These are phyloP conservation scores for Dissophora globulifera DNA, from an alignment of 192 early-diverging fungal species.

Conservation along the genomic window DNA sequence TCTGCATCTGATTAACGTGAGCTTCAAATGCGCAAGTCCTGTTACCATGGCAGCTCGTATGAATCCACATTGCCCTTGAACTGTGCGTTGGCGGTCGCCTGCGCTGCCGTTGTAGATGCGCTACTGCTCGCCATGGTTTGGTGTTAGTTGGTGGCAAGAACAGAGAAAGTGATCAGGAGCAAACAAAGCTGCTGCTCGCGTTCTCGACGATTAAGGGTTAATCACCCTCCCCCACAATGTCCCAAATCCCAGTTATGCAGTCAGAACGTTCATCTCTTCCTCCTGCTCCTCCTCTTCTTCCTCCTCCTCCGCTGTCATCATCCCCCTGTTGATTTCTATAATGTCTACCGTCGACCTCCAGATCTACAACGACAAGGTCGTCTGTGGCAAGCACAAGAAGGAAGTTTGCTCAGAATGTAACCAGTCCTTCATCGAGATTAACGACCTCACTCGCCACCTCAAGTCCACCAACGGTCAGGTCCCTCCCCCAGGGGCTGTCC, in stretches of 20 bases:
- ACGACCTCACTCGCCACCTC: constrained; percentile 72
- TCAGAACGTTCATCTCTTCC: neutral
- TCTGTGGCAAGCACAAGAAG: constrained; percentile 69
- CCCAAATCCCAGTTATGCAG: neutral
- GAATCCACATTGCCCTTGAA: constrained; percentile 63
- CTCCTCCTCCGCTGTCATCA: neutral
- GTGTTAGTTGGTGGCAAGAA: neutral
- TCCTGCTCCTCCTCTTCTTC: constrained; percentile 5
- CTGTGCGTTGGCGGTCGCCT: constrained; percentile 36
- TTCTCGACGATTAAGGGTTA: neutral
- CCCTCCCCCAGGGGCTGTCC: constrained; percentile 71
- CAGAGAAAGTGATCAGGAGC: neutral
- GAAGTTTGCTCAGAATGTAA: constrained; percentile 73
- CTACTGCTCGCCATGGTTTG: constrained; percentile 31
- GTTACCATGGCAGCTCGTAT: constrained; percentile 65
- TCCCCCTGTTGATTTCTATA: too few species aligned
- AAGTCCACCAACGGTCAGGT: constrained; percentile 68
- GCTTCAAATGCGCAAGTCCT: neutral
- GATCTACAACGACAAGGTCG: constrained; percentile 60
- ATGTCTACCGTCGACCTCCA: constrained; percentile 51
- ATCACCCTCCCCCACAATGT: neutral
- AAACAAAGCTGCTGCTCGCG: too few species aligned
- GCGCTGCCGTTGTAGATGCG: constrained; percentile 30
- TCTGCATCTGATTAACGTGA: neutral
- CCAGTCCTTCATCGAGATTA: constrained; percentile 71